Conservation (phyloP, 345 rosid genomes). For the Streptanthus diversifolius region DNA sequence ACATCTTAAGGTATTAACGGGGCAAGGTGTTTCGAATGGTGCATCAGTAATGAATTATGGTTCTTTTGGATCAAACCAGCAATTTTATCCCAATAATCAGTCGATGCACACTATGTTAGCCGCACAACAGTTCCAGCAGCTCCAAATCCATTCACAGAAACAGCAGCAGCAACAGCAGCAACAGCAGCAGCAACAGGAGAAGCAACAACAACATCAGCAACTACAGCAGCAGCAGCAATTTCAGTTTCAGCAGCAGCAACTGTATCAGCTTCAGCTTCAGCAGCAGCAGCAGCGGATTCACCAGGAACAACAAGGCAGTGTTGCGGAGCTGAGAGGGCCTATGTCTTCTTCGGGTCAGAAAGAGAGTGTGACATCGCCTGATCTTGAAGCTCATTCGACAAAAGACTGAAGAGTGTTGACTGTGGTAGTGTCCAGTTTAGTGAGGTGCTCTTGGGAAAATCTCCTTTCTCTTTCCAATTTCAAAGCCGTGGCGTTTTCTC, state of each 20-base stretch:
- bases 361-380: conserved; percentile 37
- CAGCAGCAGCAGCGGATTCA: conserved; percentile 53
- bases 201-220: conserved; percentile 46
- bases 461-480: conserved; percentile 5
- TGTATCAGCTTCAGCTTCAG: conserved; percentile 48
- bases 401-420: conserved; percentile 22
- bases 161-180: conserved; percentile 51
- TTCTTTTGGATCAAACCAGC: conserved; percentile 67
- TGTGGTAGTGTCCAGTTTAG: conserved; percentile 16
- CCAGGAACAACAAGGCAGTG: conserved; percentile 47
- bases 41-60: conserved; percentile 62
- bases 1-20: conserved; percentile 82
- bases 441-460: conserved; percentile 6
- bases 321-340: conserved; percentile 45
- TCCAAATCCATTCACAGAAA: conserved; percentile 86
- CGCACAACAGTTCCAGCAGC: conserved; percentile 89
- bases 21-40: conserved; percentile 64
- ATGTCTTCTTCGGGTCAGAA: conserved; percentile 47
- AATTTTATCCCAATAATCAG: conserved; percentile 61
- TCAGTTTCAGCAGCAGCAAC: conserved; percentile 48
- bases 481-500: background rate
- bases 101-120: conserved; percentile 64
- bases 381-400: conserved; percentile 11
- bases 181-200: conserved; percentile 57
- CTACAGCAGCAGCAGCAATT: conserved; percentile 60